Evolutionary conservation across 1,284 basidiomycete species (phyloP).

Genomic region (Moniliella sp.): DNA sequence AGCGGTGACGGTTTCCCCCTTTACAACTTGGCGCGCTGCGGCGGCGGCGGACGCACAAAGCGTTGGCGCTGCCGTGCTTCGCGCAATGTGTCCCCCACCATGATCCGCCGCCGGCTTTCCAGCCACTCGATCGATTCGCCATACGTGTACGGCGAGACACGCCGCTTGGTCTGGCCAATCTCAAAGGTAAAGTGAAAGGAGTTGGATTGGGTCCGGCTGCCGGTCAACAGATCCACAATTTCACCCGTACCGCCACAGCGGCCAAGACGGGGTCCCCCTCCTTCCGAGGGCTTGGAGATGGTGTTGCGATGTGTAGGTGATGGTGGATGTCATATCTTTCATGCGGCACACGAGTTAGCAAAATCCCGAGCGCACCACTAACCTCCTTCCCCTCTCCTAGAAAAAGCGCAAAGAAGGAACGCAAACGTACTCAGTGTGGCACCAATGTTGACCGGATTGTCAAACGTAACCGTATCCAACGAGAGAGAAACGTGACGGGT

Average conservation of each 20-base stretch:
- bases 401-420: too few species aligned
- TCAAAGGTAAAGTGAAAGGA: conserved; percentile 27
- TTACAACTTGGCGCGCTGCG: too few species aligned
- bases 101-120: conserved; percentile 16
- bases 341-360: too few species aligned
- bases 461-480: conserved; percentile 27
- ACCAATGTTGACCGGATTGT: conserved; percentile 20
- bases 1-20: too few species aligned
- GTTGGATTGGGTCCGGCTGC: conserved; percentile 11
- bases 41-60: too few species aligned
- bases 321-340: too few species aligned
- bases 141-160: conserved; percentile 7
- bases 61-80: too few species aligned
- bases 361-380: too few species aligned
- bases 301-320: not conserved
- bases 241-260: conserved; percentile 16
- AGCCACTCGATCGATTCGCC: conserved; percentile 22
- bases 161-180: conserved; percentile 7
- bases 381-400: too few species aligned
- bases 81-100: not conserved
- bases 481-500: conserved; percentile 33
- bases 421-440: conserved; percentile 17
- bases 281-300: too few species aligned
- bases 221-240: conserved; percentile 15
- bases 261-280: conserved; percentile 6